phyloP scores from a whole-genome alignment of 2,329 filamentous ascomycete species.

The Alternaria ventricosa region DNA sequence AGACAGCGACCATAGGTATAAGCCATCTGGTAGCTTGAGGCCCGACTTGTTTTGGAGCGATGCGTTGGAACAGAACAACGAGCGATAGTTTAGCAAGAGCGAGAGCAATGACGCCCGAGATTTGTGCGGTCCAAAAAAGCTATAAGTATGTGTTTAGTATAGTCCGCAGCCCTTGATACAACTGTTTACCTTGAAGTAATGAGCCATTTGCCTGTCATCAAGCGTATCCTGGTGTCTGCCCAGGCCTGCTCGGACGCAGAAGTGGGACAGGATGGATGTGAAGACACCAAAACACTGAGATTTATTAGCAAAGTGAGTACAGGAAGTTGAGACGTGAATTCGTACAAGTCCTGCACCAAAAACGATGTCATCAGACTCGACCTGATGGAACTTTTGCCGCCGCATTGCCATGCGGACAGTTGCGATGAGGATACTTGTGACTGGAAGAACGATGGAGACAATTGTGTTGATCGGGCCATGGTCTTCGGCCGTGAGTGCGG shows the following conservation, averaged over 20 bases:
- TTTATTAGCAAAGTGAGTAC: neutral
- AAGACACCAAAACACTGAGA: constrained; percentile 3
- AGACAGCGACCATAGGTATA: constrained; percentile 11
- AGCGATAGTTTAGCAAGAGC: constrained; percentile 12
- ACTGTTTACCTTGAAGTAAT: constrained; percentile 17
- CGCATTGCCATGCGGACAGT: constrained; percentile 4
- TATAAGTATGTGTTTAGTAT: neutral
- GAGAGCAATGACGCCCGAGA: constrained; percentile 12
- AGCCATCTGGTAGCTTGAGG: constrained; percentile 1
- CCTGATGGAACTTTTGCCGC: neutral
- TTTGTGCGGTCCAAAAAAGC: constrained; percentile 9
- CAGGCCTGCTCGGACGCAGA: constrained; percentile 1
- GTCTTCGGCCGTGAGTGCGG: constrained; percentile 5
- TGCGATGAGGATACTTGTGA: constrained; percentile 7
- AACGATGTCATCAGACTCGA: constrained; percentile 1
- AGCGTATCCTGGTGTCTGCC: constrained; percentile 6
- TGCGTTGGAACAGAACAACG: constrained; percentile 12
- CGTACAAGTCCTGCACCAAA: neutral
- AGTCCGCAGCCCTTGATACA: neutral
- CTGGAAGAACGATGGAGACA: constrained; percentile 9
- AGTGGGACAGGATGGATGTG: constrained; percentile 4
- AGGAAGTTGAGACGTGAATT: neutral
- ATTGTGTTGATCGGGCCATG: constrained; percentile 12
- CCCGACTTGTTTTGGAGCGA: constrained; percentile 8
- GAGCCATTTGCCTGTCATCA: neutral